Base-by-base conservation (phyloP, 2,329 filamentous ascomycete species). In the Fusarium sublunatum region DNA sequence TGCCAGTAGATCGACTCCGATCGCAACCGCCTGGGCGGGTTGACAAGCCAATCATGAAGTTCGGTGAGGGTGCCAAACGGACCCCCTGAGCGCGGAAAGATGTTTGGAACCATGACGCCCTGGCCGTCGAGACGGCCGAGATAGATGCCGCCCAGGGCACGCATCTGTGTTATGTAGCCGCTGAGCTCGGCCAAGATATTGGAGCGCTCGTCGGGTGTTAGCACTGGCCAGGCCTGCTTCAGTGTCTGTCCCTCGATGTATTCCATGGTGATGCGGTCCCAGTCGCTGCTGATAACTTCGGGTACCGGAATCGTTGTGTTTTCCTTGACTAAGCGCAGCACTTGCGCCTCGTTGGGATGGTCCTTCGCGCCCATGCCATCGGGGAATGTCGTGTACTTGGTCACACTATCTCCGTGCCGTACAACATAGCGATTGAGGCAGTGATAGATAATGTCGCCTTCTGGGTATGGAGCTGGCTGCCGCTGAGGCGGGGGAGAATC, bases 241-340 rank as follows among this genome's bases (percentile, higher is more conserved):
- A 71, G 52, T 15, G 69, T 69, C n/a, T 72, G 61, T 2, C 72
- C 71, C 13, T 69, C 56, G 1, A 74, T 36, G 13, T 66, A 67
- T 39, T 68, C 54, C 72, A 70, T 65, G 4, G 67, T 70, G 8
- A 73, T 56, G 32, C 70, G 70, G 46, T 72, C 69, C 65, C 56
- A 73, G 2, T 66, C 67, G 19, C 67, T 70, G 35, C 64, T 64
- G 6, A 72, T 51, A n/a, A 74, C 63, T 7, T 66, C 43, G 0
- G 71, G 72, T 0, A 73, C 70, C 0, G 71, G 69, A 0, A 74
- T 73, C 0, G 64, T 65, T 0, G 70, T 73, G 4, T 72, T 7
- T n/a, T 26, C 58, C 5, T 61, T 60, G 22, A 70, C 43, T 31
- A 71, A 70, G 2, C 44, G 34, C 13, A 72, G 39, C 2, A 50